These are phyloP conservation scores for Globisporangium camurandrum DNA, from an alignment of 352 stramenopile species.

Conservation along the genomic window DNA sequence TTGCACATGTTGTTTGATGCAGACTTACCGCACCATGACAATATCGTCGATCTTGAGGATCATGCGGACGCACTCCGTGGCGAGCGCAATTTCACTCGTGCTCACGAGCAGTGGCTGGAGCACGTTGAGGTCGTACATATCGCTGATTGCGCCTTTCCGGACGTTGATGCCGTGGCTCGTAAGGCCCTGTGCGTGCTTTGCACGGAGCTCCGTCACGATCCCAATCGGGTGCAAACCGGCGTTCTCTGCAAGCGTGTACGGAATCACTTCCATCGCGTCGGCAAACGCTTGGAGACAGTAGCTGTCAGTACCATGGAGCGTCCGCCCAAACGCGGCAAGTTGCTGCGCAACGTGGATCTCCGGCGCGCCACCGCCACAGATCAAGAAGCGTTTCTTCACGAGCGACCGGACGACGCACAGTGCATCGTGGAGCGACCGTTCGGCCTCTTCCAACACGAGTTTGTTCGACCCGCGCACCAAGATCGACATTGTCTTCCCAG, in stretches of 20 bases:
- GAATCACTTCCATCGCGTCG: slow-evolving; percentile 97
- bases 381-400: slow-evolving; percentile 98
- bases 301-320: slow-evolving; percentile 90
- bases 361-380: slow-evolving; percentile 95
- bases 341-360: slow-evolving; percentile 96
- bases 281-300: slow-evolving; percentile 98
- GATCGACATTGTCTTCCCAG: slow-evolving; percentile 96
- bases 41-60: slow-evolving; percentile 99
- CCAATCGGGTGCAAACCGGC: slow-evolving; percentile 97
- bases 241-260: slow-evolving; percentile 99
- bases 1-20: background rate
- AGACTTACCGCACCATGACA: slow-evolving; percentile 90
- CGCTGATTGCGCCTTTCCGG: slow-evolving; percentile 91
- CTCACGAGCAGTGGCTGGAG: slow-evolving; percentile 98
- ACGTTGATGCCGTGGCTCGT: slow-evolving; percentile 96
- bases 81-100: slow-evolving; percentile 95
- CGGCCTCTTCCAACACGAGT: slow-evolving; percentile 97
- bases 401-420: slow-evolving; percentile 96
- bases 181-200: slow-evolving; percentile 90
- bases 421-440: slow-evolving; percentile 98
- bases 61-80: slow-evolving; percentile 98
- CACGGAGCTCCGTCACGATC: slow-evolving; percentile 96
- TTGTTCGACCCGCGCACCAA: slow-evolving; percentile 98
- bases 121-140: slow-evolving; percentile 99
- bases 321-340: slow-evolving; percentile 90